Evolutionary conservation across 2,329 filamentous ascomycete species (phyloP), one percentile per base, ranked within the genome.

Genomic region (Colletotrichum sidae): DNA sequence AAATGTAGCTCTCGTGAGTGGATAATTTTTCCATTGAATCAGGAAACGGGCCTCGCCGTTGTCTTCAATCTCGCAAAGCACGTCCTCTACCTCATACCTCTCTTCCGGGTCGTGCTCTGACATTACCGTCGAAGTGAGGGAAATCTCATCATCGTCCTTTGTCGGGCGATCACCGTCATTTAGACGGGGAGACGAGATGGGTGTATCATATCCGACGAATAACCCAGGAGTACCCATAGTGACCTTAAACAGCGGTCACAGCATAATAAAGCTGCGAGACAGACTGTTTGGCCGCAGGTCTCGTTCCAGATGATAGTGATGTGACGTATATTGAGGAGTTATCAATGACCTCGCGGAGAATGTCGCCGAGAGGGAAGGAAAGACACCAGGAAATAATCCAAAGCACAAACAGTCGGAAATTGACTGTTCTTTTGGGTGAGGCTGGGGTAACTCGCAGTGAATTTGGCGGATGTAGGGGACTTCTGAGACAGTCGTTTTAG

Each of bases 71-170:
- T 65, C 47, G 8, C 38, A 45, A 13, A 47, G 69, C 45, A 90
- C 82, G 10, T 76, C 74, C 45, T 85, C 82, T 6, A 89, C 81
- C 6, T 76, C 72, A 72, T 83, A 89, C 65, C 84, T 82, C 6
- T 80, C 74, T 13, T 81, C 76, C 9, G 77, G 73, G 4, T 81
- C 79, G 42, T 69, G 56, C 7, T 71, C 69, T 17, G 75, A 72
- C 12, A 72, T 72, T 10, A 75, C 66, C 3, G 78, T 77, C 9
- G 78, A 80, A 3, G 74, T 69, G 34, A 78, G 25, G 5, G 75
- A 78, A 15, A 72, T 60, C n/a, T 67, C 69, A 38, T 79, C 75
- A 12, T 72, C 68, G 25, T 70, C 65, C 8, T 62, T 54, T 25
- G 54, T 56, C 6, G 25, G 45, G 17, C 62, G 56, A 65, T 69